Percentiles rank a stretch among this genome's conserved stretches.
Evolutionary conservation across 345 rosid species (phyloP).

Genomic region (Mangifera indica): DNA sequence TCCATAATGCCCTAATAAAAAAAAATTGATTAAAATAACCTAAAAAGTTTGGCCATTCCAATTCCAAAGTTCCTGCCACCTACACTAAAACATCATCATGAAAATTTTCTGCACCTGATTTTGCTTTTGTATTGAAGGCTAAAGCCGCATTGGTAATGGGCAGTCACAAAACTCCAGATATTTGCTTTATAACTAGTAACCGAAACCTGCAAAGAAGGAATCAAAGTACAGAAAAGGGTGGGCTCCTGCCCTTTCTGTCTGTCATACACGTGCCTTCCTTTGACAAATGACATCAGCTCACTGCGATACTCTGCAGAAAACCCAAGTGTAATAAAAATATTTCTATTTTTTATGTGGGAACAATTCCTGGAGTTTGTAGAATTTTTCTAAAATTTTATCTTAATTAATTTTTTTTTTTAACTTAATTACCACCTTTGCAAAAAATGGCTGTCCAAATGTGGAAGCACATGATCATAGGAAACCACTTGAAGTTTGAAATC

Average conservation of each 20-base stretch:
- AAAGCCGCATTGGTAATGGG: background rate
- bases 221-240: background rate
- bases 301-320: slow-evolving; percentile 23
- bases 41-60: background rate
- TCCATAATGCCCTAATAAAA: background rate
- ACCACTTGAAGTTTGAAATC: background rate
- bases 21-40: background rate
- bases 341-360: background rate
- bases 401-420: background rate
- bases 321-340: slow-evolving; percentile 7
- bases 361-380: slow-evolving; percentile 23
- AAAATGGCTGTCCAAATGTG: slow-evolving; percentile 21
- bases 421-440: slow-evolving; percentile 3
- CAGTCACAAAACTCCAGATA: background rate
- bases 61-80: background rate
- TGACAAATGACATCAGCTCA: background rate
- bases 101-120: no score
- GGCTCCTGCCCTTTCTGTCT: background rate
- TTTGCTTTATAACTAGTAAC: background rate
- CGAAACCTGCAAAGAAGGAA: background rate
- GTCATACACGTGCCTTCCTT: background rate
- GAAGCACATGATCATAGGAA: slow-evolving; percentile 20
- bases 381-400: slow-evolving; percentile 19
- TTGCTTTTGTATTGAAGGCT: background rate
- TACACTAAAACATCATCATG: slow-evolving; percentile 3